phyloP scores from a whole-genome alignment of 352 stramenopile genomes.

The Globisporangium camurandrum region DNA sequence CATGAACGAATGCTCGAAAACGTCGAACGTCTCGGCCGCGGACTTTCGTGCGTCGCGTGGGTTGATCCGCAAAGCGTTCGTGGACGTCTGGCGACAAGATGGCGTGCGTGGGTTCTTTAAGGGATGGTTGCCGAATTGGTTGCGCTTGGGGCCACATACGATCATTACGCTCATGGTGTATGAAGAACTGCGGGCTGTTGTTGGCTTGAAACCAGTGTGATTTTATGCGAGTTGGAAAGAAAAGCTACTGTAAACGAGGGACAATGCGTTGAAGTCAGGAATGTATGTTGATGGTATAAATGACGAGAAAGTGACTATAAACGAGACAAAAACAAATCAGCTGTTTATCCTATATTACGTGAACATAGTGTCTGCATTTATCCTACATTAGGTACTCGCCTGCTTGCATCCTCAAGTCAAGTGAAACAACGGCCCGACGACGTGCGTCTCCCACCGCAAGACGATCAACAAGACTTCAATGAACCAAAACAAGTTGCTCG shows the following conservation, averaged over 20 bases:
- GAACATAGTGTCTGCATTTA: too few species aligned
- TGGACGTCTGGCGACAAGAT: slow-evolving; percentile 41
- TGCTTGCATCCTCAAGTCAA: too few species aligned
- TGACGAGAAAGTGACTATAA: too few species aligned
- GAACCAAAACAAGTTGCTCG: slow-evolving; percentile 37
- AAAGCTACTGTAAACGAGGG: too few species aligned
- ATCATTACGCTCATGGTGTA: slow-evolving; percentile 77
- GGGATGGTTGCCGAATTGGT: slow-evolving; percentile 69
- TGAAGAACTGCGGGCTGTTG: slow-evolving; percentile 47
- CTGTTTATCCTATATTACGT: too few species aligned
- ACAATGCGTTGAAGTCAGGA: too few species aligned
- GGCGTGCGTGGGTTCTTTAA: slow-evolving; percentile 70
- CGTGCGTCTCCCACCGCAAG: slow-evolving; percentile 32
- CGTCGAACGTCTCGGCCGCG: slow-evolving; percentile 18
- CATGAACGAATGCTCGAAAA: slow-evolving; percentile 63
- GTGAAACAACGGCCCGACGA: slow-evolving; percentile 37
- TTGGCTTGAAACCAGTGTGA: slow-evolving; percentile 54
- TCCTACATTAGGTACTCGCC: too few species aligned
- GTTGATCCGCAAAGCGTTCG: slow-evolving; percentile 45
- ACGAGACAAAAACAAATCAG: too few species aligned
- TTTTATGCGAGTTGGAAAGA: too few species aligned
- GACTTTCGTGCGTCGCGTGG: slow-evolving; percentile 24
- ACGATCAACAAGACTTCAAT: slow-evolving; percentile 41
- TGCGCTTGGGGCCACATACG: slow-evolving; percentile 62
- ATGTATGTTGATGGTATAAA: too few species aligned